phyloP scores from a whole-genome alignment of 2,329 filamentous ascomycete genomes.

The Penicillium sp. region DNA sequence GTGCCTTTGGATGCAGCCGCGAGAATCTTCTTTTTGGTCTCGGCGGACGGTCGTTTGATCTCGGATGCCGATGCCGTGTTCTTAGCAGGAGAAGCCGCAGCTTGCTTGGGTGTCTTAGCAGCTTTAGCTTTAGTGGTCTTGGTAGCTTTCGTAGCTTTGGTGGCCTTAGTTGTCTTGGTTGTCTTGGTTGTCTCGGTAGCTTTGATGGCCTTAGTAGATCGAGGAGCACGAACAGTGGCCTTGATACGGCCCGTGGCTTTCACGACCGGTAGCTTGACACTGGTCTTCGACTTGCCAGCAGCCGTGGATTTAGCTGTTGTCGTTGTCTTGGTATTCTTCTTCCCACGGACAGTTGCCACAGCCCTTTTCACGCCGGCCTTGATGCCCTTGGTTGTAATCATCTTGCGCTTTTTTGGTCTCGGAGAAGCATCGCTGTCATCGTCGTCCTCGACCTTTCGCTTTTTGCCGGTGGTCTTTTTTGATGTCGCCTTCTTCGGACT shows the following conservation, averaged over 20 bases:
- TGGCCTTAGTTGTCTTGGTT: not conserved
- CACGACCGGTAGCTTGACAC: constrained; percentile 30
- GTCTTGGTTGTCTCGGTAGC: too few relatives aligned
- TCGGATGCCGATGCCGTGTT: constrained; percentile 20
- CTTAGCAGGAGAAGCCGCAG: constrained; percentile 17
- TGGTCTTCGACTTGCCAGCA: constrained; percentile 12
- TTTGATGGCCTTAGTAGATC: constrained; percentile 1
- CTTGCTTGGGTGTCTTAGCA: constrained; percentile 13
- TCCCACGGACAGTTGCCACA: constrained; percentile 18
- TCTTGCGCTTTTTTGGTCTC: constrained; percentile 27
- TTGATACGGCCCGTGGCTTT: constrained; percentile 30
- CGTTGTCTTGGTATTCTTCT: constrained; percentile 20
- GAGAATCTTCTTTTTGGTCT: constrained; percentile 31
- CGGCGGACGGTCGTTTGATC: constrained; percentile 29
- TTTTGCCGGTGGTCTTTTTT: constrained; percentile 32
- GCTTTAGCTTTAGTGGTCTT: not conserved
- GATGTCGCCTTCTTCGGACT: constrained; percentile 16
- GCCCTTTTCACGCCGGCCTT: constrained; percentile 34
- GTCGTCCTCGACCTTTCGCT: constrained; percentile 30
- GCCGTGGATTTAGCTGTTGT: constrained; percentile 14
- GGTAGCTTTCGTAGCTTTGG: too few relatives aligned
- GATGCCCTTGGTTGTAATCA: constrained; percentile 28
- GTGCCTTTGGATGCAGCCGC: constrained; percentile 26
- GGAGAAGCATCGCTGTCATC: not conserved
- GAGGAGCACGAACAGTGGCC: constrained; percentile 18